Evolutionary conservation across 768 basidiomycete genomes (phyloP).

Genomic region (Kondoa malvinella): DNA sequence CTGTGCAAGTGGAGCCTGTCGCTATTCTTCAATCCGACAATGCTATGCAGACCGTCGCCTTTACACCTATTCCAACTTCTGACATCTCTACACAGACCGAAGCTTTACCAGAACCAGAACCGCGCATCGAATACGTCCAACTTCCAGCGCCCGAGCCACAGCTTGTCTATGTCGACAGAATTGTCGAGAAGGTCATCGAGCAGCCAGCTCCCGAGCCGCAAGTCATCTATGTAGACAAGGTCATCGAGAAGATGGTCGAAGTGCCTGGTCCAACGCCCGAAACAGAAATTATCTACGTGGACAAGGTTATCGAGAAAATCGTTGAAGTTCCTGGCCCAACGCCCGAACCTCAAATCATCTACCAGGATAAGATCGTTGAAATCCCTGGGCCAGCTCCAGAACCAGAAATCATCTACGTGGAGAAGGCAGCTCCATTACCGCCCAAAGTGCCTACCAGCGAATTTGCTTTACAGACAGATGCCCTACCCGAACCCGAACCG

Average conservation of each 20-base stretch:
- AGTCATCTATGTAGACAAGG: slow-evolving; percentile 23
- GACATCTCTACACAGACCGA: not conserved
- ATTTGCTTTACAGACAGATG: slow-evolving; percentile 16
- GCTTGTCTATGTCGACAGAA: slow-evolving; percentile 20
- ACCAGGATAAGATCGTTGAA: slow-evolving; percentile 7
- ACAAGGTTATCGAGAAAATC: slow-evolving; percentile 23
- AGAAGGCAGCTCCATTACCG: slow-evolving; percentile 12
- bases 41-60: not conserved
- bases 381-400: not conserved
- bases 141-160: slow-evolving; percentile 5
- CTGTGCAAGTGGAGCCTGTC: not conserved
- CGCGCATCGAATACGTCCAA: not conserved
- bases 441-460: slow-evolving; percentile 3
- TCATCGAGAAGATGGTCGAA: slow-evolving; percentile 26
- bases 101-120: not conserved
- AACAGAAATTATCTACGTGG: slow-evolving; percentile 25
- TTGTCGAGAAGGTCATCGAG: slow-evolving; percentile 17
- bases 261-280: not conserved
- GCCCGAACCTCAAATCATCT: not conserved
- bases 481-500: not conserved
- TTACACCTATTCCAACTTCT: not conserved
- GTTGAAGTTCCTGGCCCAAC: slow-evolving; percentile 21
- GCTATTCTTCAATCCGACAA: not conserved
- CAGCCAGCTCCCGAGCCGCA: slow-evolving; percentile 11
- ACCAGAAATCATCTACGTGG: slow-evolving; percentile 25